A percentile compares a stretch with the other conserved stretches of the same genome.
These are phyloP conservation scores for Xerocomus amazonicus DNA, from an alignment of 1,284 basidiomycete species.

Conservation along the genomic window DNA sequence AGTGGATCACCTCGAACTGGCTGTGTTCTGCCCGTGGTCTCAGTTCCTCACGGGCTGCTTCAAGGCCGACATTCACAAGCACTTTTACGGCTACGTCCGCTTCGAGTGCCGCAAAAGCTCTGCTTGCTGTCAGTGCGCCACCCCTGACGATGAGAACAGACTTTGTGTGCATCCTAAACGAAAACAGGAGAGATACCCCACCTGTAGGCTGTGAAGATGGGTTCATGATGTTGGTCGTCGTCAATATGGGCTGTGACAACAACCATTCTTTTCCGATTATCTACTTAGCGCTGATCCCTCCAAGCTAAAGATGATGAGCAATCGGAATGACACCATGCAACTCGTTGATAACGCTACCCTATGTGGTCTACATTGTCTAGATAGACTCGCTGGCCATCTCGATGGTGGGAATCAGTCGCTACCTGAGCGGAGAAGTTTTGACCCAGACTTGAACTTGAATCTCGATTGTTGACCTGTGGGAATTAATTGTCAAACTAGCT, in stretches of 20 bases:
- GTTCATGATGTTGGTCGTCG: too few species aligned
- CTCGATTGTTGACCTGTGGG: too few species aligned
- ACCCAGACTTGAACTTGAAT: too few species aligned
- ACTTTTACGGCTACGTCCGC: conserved; percentile 75
- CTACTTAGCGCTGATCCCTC: too few species aligned
- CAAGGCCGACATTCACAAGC: conserved; percentile 47
- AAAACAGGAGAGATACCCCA: conserved; percentile 78
- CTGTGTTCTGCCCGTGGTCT: conserved; percentile 54
- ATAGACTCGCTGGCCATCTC: too few species aligned
- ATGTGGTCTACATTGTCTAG: too few species aligned
- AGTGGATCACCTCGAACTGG: conserved; percentile 57
- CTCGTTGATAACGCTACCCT: conserved; percentile 72
- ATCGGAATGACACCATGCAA: conserved; percentile 40
- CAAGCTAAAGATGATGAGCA: too few species aligned
- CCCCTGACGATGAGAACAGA: conserved; percentile 73
- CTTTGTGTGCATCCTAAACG: conserved; percentile 60
- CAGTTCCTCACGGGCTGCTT: conserved; percentile 66
- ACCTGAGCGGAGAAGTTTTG: too few species aligned
- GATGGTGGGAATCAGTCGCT: too few species aligned
- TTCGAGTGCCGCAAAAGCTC: conserved; percentile 81
- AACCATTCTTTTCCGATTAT: too few species aligned
- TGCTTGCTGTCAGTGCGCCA: conserved; percentile 72
- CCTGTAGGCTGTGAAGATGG: conserved; percentile 43
- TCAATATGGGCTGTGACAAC: too few species aligned
- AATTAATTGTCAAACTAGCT: too few species aligned